Evolutionary conservation across 1,139 yeast genomes (phyloP).

Genomic region (Yamadazyma triangularis): DNA sequence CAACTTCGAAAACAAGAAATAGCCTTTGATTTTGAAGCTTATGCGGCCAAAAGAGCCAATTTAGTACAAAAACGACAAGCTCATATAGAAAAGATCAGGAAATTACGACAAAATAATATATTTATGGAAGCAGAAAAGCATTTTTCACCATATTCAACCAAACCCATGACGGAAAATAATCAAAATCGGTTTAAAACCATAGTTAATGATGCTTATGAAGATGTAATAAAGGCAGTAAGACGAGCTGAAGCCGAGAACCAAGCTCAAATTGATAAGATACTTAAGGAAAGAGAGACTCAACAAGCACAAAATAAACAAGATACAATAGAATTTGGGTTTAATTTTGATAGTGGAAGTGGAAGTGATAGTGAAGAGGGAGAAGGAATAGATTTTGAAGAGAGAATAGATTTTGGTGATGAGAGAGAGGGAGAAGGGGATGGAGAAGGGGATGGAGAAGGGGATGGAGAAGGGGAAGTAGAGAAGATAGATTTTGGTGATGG

Average conservation of each 20-base stretch:
- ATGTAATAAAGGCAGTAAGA: constrained; percentile 18
- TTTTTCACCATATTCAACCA: constrained; percentile 34
- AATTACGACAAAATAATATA: constrained; percentile 27
- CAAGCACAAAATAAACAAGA: constrained; percentile 17
- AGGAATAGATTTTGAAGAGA: no score
- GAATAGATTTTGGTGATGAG: no score
- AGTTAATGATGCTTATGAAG: constrained; percentile 18
- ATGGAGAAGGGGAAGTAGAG: no score
- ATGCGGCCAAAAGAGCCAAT: constrained; percentile 44
- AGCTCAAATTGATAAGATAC: no score
- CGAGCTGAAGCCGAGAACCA: constrained; percentile 16
- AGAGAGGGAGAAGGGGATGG: no score
- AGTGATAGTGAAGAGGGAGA: no score
- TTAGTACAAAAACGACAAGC: constrained; percentile 17
- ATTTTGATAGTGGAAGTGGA: no score
- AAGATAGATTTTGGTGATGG: no score
- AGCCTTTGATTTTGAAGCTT: constrained; percentile 50
- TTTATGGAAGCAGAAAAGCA: constrained; percentile 44
- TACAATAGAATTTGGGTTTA: constrained; percentile 32
- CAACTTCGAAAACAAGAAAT: constrained; percentile 5
- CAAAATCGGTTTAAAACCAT: constrained; percentile 29
- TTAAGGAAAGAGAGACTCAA: constrained; percentile 13
- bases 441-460: no score
- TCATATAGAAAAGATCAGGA: constrained; percentile 17
- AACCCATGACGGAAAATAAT: constrained; percentile 22